These are phyloP conservation scores for Paracamarosporium sp. DNA, from an alignment of 2,329 filamentous ascomycete genomes.

Conservation along the genomic window DNA sequence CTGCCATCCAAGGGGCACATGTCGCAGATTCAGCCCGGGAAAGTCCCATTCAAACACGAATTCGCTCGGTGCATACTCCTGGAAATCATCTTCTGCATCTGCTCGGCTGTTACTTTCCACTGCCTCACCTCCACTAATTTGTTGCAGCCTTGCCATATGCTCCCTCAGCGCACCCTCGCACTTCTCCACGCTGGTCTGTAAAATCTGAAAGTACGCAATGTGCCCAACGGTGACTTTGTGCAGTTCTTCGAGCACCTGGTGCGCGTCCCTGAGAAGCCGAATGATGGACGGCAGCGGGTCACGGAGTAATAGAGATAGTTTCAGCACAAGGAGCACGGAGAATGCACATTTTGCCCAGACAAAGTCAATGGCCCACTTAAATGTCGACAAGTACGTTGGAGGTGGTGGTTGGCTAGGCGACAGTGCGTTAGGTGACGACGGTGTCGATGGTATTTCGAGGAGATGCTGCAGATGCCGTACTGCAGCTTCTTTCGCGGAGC, in stretches of 20 bases:
- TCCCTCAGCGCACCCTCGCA: constrained; percentile 55
- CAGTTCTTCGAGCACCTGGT: constrained; percentile 53
- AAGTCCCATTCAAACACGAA: constrained; percentile 67
- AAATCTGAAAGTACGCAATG: constrained; percentile 57
- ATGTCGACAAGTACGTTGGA: constrained; percentile 55
- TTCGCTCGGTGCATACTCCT: constrained; percentile 61
- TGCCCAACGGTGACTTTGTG: constrained; percentile 51
- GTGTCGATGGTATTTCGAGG: constrained; percentile 35
- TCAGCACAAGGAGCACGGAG: constrained; percentile 62
- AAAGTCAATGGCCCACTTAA: constrained; percentile 64
- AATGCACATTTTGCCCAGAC: constrained; percentile 66
- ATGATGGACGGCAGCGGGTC: constrained; percentile 49
- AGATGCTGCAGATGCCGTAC: constrained; percentile 59
- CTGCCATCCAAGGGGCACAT: constrained; percentile 56
- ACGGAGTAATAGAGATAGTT: constrained; percentile 58
- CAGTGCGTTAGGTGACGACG: constrained; percentile 29
- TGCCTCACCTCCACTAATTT: neutral
- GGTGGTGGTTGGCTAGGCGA: constrained; percentile 10
- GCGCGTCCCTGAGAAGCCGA: constrained; percentile 52
- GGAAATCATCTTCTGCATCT: constrained; percentile 55
- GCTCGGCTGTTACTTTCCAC: constrained; percentile 13
- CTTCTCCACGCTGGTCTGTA: constrained; percentile 59
- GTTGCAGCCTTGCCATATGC: constrained; percentile 30
- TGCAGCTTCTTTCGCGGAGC: constrained; percentile 59
- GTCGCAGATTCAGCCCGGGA: constrained; percentile 60